Evolutionary conservation across 1,284 basidiomycete species (phyloP).

Genomic region (Ceraceosorus bombacis): DNA sequence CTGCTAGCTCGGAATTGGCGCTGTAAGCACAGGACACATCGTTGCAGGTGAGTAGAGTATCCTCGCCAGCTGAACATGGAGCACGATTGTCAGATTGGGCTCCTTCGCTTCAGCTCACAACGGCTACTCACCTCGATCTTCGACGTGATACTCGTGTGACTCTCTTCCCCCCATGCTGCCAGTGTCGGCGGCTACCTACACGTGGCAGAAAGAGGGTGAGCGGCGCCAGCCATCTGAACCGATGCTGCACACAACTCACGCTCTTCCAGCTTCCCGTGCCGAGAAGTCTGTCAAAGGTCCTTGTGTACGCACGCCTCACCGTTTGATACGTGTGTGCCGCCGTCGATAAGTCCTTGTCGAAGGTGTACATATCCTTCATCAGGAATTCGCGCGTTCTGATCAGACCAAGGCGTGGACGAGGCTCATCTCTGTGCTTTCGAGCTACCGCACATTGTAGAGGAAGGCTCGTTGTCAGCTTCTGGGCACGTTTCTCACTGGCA

Average conservation of each 20-base stretch:
- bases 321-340: slow-evolving; percentile 32
- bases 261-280: neutral
- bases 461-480: neutral
- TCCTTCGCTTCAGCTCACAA: no score
- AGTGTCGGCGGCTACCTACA: slow-evolving; percentile 47
- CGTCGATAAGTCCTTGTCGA: slow-evolving; percentile 31
- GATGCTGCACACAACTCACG: neutral
- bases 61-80: slow-evolving; percentile 44
- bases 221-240: neutral
- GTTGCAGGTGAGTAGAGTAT: slow-evolving; percentile 43
- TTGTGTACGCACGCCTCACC: slow-evolving; percentile 41
- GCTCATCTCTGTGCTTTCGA: slow-evolving; percentile 49
- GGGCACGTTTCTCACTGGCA: neutral
- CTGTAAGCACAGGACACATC: slow-evolving; percentile 33
- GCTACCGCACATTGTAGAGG: slow-evolving; percentile 16
- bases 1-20: slow-evolving; percentile 47
- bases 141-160: slow-evolving; percentile 49
- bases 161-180: slow-evolving; percentile 48
- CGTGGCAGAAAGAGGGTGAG: neutral
- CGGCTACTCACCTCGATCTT: neutral
- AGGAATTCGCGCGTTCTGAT: slow-evolving; percentile 48
- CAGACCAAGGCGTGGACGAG: slow-evolving; percentile 47
- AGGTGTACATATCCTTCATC: slow-evolving; percentile 50
- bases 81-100: no score
- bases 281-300: slow-evolving; percentile 33